Evolutionary conservation across 2,329 filamentous ascomycete genomes (phyloP), one percentile per base, ranked within the genome.

Genomic region (Leptographium procerum): DNA sequence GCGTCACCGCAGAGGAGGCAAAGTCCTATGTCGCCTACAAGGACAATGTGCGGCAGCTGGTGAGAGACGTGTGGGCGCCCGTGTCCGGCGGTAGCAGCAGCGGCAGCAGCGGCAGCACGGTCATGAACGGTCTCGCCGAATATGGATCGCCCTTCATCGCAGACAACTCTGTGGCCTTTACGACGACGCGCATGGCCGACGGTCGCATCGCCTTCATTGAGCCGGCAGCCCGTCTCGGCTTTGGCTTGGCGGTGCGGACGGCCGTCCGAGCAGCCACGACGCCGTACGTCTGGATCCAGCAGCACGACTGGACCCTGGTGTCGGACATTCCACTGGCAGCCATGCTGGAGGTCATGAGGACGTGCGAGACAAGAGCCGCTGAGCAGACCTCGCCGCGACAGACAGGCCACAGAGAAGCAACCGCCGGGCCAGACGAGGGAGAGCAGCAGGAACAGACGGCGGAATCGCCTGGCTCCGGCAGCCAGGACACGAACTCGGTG

Each of bases 281-380:
- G 1, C 75, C 77, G 0, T 79, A 79, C 52, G 77, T 81, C 19
- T 82, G 79, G 79, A 67, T 82, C 0, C 79, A 82, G 61, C 79
- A 82, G 66, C 79, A 82, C 63, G 79, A 82, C 66, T 82, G 79
- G 79, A 69, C 72, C 7, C 66, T 82, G 0, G 69, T 74, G 19
- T 66, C 71, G 1, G 67, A 74, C 52, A 70, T 82, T 4, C 78
- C 78, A 0, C 60, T 81, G 2, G 59, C 62, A 1, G 63, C 72
- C 1, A 65, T 82, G 16, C 63, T 82, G 2, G 66, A 73, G 2
- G 68, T 77, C 45, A 82, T 82, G 78, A 64, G 65, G 55, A 61
- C 64, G 1, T 68, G 72, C 4, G 64, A 64, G 3, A 59, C 61
- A 0, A 7, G 3, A 59, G 52, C 11, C 4, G 31, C 14, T 31